These are phyloP conservation scores for Penicillium sclerotigenum DNA, from an alignment of 2,329 filamentous ascomycete genomes.

Conservation along the genomic window DNA sequence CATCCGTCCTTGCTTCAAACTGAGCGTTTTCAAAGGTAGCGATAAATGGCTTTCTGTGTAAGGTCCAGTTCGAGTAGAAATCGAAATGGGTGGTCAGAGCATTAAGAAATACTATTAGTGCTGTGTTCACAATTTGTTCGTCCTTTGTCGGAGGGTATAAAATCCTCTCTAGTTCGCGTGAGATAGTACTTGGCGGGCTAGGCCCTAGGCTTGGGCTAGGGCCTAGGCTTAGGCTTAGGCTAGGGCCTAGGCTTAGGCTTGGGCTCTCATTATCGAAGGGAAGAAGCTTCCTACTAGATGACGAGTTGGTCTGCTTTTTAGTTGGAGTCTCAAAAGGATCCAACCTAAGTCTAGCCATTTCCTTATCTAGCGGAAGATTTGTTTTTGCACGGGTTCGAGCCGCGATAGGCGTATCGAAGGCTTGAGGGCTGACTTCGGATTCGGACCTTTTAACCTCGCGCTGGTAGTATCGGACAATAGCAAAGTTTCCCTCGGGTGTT, in stretches of 20 bases:
- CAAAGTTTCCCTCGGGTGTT: background rate
- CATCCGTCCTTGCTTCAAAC: background rate
- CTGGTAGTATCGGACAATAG: background rate
- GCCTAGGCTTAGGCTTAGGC: no score
- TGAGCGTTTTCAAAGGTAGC: background rate
- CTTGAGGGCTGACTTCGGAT: background rate
- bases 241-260: no score
- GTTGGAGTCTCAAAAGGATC: background rate
- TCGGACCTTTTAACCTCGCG: background rate
- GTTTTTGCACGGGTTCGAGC: background rate
- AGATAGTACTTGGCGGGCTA: background rate
- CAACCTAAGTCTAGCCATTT: background rate
- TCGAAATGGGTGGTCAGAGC: background rate
- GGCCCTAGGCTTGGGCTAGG: no score
- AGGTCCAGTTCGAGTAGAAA: background rate
- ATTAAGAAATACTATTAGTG: background rate
- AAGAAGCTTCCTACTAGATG: no score
- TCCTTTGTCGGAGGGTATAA: background rate
- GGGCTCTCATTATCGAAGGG: no score
- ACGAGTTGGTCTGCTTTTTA: background rate
- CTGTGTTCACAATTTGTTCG: background rate
- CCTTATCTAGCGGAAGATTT: no score
- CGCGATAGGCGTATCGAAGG: background rate
- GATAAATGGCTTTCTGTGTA: background rate
- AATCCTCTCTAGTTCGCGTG: background rate